phyloP scores from a whole-genome alignment of 2,329 filamentous ascomycete species.

The Macrophomina tecta region DNA sequence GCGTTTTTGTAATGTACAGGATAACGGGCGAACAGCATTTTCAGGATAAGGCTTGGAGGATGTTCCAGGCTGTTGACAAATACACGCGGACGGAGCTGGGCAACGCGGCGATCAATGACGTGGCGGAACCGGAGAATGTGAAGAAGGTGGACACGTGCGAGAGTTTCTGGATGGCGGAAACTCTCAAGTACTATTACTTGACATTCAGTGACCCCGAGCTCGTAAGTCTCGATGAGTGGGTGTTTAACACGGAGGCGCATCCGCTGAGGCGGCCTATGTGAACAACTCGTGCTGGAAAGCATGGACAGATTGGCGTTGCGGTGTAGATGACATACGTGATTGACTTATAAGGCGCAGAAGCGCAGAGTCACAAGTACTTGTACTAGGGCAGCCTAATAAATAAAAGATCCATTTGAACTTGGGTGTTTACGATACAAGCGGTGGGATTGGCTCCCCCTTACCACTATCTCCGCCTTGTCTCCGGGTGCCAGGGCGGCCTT shows the following conservation, averaged over 20 bases:
- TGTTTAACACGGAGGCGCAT: slow-evolving; percentile 65
- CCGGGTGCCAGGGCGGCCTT: background rate
- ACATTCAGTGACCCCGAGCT: slow-evolving; percentile 74
- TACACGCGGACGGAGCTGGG: slow-evolving; percentile 69
- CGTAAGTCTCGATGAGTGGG: slow-evolving; percentile 71
- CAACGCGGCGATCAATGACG: slow-evolving; percentile 68
- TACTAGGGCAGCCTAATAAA: no score
- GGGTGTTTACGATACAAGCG: no score
- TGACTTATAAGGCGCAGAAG: no score
- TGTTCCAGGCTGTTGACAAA: slow-evolving; percentile 75
- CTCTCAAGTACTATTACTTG: slow-evolving; percentile 89
- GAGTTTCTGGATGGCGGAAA: slow-evolving; percentile 91
- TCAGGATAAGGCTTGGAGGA: slow-evolving; percentile 80
- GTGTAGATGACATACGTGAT: background rate
- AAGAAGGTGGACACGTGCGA: slow-evolving; percentile 49
- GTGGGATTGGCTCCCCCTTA: slow-evolving; percentile 12
- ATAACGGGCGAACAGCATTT: slow-evolving; percentile 76
- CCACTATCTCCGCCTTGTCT: slow-evolving; percentile 18
- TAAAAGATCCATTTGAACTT: no score
- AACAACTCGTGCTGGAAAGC: background rate
- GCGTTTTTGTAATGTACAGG: slow-evolving; percentile 85
- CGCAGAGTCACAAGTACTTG: no score
- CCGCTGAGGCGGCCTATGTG: slow-evolving; percentile 50
- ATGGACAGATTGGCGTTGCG: slow-evolving; percentile 14
- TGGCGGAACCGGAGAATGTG: slow-evolving; percentile 47